phyloP scores from a whole-genome alignment of 2,329 filamentous ascomycete genomes.

The Colletotrichum falcatum region DNA sequence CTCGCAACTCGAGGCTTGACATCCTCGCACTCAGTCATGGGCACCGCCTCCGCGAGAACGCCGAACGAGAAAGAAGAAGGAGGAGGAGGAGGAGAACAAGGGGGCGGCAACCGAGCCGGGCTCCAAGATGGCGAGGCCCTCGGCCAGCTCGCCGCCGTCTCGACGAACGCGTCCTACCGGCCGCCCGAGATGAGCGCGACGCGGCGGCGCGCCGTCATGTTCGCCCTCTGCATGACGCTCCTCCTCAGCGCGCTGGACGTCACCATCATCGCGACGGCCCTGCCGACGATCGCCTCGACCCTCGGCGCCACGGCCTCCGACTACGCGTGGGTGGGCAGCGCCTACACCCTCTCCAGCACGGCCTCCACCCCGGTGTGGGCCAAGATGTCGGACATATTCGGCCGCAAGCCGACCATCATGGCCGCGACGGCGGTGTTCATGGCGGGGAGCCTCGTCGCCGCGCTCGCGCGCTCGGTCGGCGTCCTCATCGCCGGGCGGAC shows the following conservation, averaged over 20 bases:
- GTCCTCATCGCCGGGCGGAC: constrained; percentile 50
- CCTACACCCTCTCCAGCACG: constrained; percentile 56
- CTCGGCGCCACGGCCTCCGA: constrained; percentile 43
- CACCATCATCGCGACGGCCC: constrained; percentile 46
- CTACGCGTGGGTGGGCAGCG: constrained; percentile 48
- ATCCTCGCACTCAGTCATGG: background rate
- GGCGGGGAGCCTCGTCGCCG: constrained; percentile 22
- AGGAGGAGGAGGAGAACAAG: background rate
- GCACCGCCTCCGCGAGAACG: background rate
- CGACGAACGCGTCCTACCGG: background rate
- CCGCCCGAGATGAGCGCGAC: background rate
- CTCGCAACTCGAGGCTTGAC: background rate
- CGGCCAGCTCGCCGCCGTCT: background rate
- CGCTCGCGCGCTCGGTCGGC: background rate
- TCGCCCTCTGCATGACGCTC: constrained; percentile 44
- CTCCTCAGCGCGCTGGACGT: constrained; percentile 46
- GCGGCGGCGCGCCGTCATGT: constrained; percentile 24
- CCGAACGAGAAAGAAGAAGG: background rate
- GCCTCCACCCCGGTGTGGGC: constrained; percentile 78
- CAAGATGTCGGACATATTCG: constrained; percentile 57
- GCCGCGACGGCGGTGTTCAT: constrained; percentile 52
- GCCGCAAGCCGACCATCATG: constrained; percentile 54
- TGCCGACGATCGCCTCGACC: constrained; percentile 45
- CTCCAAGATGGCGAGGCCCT: background rate
- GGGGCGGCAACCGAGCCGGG: no score